Evolutionary conservation across 2,329 filamentous ascomycete species (phyloP), one percentile per base, ranked within the genome.

Genomic region (Cercospora canescens): DNA sequence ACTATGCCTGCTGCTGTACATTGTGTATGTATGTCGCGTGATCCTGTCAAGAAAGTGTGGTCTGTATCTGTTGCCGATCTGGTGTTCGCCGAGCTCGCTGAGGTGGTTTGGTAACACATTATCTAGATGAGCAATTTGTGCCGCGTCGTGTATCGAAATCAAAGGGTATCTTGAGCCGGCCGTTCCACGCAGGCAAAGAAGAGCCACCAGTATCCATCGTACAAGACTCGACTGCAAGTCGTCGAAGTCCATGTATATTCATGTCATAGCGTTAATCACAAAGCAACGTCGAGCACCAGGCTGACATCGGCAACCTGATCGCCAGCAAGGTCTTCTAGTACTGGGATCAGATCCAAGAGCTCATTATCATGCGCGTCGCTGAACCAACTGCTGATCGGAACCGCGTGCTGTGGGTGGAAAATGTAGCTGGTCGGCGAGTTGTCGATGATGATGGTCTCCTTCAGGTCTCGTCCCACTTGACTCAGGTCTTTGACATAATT

Each of bases 321-420:
- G 72, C 91, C 90, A 69, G 95, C 94, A 77, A 99, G 86, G 81
- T 99, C 95, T 85, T 99, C 95, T 72, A 99, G 92, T 74, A 99
- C 95, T 61, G 95, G 95, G 79, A 99, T 98, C 74, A 99, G 85
- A 79, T 99, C 95, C 76, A 99, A 86, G 69, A 99, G 86, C 85
- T 99, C 95, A 81, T 99, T 99, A 83, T 99, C 95, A 81, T 99
- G 95, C 68, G 95, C 95, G 81, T 99, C 95, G 72, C 94, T 97
- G 83, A 99, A 99, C 95, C 95, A 99, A 85, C 94, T 98, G 87
- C 94, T 97, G 82, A 99, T 99, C 28, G 95, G 95, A 58, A 99
- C 94, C 67, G 95, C 95, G 79, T 99, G 95, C 83, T 99, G 94
- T 26, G 95, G 95, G 78, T 99, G 95, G 86, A 99, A 99, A 75